Evolutionary conservation across 2,329 filamentous ascomycete genomes (phyloP), one percentile per base, ranked within the genome.

Genomic region (Elsinoe necatrix): DNA sequence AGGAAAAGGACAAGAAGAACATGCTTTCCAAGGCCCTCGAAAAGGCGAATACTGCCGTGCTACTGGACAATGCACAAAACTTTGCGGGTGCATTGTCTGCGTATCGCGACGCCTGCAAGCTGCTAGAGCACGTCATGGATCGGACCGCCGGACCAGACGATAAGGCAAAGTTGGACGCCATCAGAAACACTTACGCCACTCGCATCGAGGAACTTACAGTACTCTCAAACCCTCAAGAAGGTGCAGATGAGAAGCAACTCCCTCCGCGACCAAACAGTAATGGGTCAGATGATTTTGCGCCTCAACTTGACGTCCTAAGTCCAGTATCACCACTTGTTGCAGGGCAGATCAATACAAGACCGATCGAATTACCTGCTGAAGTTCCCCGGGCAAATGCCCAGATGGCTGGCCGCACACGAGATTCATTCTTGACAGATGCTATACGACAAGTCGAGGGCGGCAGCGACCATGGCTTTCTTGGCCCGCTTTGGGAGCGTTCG

Each of bases 11-110:
- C 63, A 78, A 97, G 69, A 97, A 96, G 75, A 87, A 85, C 9
- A 97, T 97, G 91, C 79, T 98, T 34, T 95, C 92, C n/a, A 88
- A 87, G 64, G 93, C 93, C 0, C 75, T 98, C 56, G 87, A 95
- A 68, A 95, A 96, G 73, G 93, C 93, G 51, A 96, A 98, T 67
- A 92, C 89, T 11, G 93, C 93, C 20, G 93, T 98, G 23, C 81
- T 96, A 63, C 80, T 98, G 39, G 93, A 98, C 72, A 97, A 96
- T 79, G 90, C 89, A 12, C 88, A 93, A 66, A 95, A 97, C 67
- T 92, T 93, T 61, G 88, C 92, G 68, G 90, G 89, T 39, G 93
- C 93, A 16, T 85, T 95, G 67, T 83, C 89, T 65, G 90, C 92
- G 12, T 98, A 98, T 68, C 78, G 81, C 9, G 93, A 98, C 72